Evolutionary conservation across 768 basidiomycete species (phyloP), one percentile per base, ranked within the genome.

Genomic region (Calocybe indica): DNA sequence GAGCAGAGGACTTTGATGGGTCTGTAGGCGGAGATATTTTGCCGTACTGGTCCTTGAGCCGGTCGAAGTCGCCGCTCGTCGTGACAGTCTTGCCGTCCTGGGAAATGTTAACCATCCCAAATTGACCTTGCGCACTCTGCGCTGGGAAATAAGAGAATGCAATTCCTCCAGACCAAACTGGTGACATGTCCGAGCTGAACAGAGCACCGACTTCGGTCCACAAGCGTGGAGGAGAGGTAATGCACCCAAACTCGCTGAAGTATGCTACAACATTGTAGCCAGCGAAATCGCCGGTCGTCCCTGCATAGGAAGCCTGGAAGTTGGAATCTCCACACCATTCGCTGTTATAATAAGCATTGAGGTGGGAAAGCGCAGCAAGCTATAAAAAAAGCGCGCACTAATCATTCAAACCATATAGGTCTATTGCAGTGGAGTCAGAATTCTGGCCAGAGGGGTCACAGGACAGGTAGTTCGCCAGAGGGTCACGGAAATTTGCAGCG

Each of bases 81-180:
- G 79, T 83, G 43, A 91, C 87, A 4, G 85, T 83, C 40, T 56
- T 74, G 49, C 75, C 76, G 58, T 88, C 84, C 2, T 71, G 2
- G 2, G 81, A 82, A 50, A 95, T 76, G 28, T 75, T 89, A 51
- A 90, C 86, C 75, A 95, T 87, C 22, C 93, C 93, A 53, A 88
- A 96, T 56, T 85, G 69, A 43, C 89, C 89, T 45, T 74, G 69
- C 6, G 73, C 78, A 54, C 83, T 84, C n/a, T 59, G 40, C 13
- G 89, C 89, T 1, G 88, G 86, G 78, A 95, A 93, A 65, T 94
- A 95, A 42, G 83, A 85, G 65, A 91, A 92, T 3, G 92, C 92
- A 45, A 95, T 55, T 45, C 89, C 92, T 52, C 93, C 93, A 31
- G 88, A 92, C 83, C 87, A 95, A 43, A 85, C 82, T 47, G 81